Conservation (phyloP, 163 green algal species). For the Prototheca stagnorum region DNA sequence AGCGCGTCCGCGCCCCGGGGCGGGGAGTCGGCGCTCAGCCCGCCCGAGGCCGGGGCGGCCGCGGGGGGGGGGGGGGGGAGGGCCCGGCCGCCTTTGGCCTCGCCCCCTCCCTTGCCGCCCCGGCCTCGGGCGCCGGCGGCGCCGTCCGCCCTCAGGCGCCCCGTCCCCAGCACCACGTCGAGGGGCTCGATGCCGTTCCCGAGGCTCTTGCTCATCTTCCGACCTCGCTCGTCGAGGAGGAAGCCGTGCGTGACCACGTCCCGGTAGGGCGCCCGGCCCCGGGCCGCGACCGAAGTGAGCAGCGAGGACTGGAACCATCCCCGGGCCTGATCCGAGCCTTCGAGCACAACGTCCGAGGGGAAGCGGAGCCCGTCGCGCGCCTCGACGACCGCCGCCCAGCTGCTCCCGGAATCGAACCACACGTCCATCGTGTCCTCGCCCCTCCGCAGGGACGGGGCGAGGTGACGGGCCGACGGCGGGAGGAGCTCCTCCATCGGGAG, state of each 20-base stretch:
- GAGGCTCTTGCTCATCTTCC: slow-evolving; percentile 95
- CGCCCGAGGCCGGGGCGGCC: no score
- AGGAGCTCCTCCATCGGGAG: not conserved
- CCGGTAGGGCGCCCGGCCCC: slow-evolving; percentile 68
- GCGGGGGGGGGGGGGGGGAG: no score
- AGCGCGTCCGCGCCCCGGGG: slow-evolving; percentile 90
- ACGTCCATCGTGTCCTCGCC: slow-evolving; percentile 98
- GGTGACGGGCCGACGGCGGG: slow-evolving; percentile 1
- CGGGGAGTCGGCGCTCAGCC: no score
- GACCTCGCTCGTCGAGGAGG: slow-evolving; percentile 82
- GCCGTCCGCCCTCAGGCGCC: no score
- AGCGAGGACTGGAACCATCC: slow-evolving; percentile 96
- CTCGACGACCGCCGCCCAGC: slow-evolving; percentile 61
- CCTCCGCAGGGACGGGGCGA: slow-evolving; percentile 34
- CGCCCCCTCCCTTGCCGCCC: slow-evolving; percentile 71
- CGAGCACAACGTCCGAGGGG: slow-evolving; percentile 94
- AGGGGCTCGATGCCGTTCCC: slow-evolving; percentile 93
- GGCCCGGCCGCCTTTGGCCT: no score
- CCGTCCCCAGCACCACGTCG: slow-evolving; percentile 69
- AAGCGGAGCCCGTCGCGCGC: slow-evolving; percentile 41
- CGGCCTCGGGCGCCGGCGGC: no score
- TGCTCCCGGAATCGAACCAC: slow-evolving; percentile 94
- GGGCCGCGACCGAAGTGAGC: slow-evolving; percentile 78
- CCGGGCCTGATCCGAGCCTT: slow-evolving; percentile 85
- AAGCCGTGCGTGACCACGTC: slow-evolving; percentile 88